These are phyloP conservation scores for Nicotiana tomentosiformis DNA, from an alignment of 257 asterid genomes.

Conservation along the genomic window DNA sequence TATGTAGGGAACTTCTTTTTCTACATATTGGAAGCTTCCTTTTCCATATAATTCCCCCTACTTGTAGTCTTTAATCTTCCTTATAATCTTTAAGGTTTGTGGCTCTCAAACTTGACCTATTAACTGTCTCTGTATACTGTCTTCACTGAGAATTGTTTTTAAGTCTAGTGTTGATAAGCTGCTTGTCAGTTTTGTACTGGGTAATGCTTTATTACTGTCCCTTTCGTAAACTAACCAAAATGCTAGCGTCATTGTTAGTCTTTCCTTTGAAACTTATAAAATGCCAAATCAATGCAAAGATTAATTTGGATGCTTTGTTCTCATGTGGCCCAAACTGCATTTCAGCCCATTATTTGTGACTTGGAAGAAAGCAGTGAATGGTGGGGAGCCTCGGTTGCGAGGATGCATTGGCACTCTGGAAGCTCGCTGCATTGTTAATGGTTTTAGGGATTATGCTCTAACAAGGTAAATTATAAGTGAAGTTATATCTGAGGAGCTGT, in stretches of 20 bases:
- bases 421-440: slow-evolving; percentile 68
- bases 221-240: not conserved
- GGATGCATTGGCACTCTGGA: slow-evolving; percentile 98
- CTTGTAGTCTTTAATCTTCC: not conserved
- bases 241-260: not conserved
- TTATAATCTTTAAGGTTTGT: not conserved
- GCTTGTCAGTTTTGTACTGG: not conserved
- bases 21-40: not conserved
- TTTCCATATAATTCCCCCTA: not conserved
- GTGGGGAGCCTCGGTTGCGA: slow-evolving; percentile 90
- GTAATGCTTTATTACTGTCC: not conserved
- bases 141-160: not conserved
- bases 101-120: not conserved
- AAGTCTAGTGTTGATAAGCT: not conserved
- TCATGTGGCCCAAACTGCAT: slow-evolving; percentile 16
- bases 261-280: not conserved
- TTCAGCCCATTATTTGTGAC: slow-evolving; percentile 94
- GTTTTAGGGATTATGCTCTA: slow-evolving; percentile 88
- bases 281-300: not conserved
- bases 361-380: slow-evolving; percentile 89
- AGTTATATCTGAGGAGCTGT: not conserved
- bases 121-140: not conserved
- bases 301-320: slow-evolving; percentile 11
- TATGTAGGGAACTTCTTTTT: not conserved
- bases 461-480: slow-evolving; percentile 51